Conservation (phyloP, 805 yeast species). For the Lachancea lanzarotensis region DNA sequence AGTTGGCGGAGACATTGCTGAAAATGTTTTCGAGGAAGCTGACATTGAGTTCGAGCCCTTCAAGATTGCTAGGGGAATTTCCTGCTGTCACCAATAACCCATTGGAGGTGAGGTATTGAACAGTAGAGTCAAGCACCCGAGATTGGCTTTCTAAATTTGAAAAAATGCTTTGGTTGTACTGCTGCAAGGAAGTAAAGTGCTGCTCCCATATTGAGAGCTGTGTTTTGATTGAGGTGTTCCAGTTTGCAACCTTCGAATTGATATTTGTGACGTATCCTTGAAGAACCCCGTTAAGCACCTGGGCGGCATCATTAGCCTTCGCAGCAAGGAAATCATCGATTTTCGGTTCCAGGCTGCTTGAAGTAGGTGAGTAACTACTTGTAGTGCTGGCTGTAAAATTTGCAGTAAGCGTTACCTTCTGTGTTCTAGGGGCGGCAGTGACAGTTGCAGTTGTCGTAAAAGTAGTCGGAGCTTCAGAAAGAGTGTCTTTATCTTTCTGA, state of each 20-base stretch:
- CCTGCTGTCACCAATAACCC: conserved; percentile 10
- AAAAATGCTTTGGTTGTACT: conserved; percentile 10
- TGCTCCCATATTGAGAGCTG: not conserved
- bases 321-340: not conserved
- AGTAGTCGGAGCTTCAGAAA: not conserved
- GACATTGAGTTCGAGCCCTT: conserved; percentile 11
- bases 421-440: not conserved
- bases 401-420: not conserved
- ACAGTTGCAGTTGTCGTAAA: not conserved
- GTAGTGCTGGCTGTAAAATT: not conserved
- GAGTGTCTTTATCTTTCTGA: not conserved
- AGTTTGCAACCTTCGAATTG: conserved; percentile 3
- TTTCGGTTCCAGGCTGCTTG: not conserved
- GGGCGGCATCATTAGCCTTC: conserved; percentile 6
- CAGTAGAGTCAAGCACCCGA: conserved; percentile 11
- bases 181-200: conserved; percentile 4
- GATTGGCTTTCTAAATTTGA: conserved; percentile 12
- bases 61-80: not conserved
- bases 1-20: conserved; percentile 7
- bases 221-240: conserved; percentile 3
- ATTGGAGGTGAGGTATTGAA: conserved; percentile 9
- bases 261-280: conserved; percentile 7
- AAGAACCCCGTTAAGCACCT: not conserved
- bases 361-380: conserved; percentile 5
- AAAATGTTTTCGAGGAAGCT: conserved; percentile 12